Conservation (phyloP, 805 yeast species). For the Kluyveromyces nonfermentans region DNA sequence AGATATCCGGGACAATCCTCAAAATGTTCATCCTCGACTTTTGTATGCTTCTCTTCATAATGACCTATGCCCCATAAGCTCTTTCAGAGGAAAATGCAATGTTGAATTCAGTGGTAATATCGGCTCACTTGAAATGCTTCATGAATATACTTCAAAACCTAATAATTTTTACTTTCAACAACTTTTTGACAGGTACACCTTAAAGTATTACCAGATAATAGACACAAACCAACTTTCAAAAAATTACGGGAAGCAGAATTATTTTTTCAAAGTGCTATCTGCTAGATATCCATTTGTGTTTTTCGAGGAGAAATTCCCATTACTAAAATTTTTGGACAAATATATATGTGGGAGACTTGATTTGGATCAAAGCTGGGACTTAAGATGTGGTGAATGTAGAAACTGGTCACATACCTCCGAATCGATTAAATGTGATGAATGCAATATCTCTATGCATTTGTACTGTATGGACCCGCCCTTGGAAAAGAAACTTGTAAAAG, state of each 20-base stretch:
- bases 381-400: slow-evolving; percentile 57
- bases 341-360: slow-evolving; percentile 13
- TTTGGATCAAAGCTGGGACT: slow-evolving; percentile 4
- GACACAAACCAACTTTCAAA: slow-evolving; percentile 50
- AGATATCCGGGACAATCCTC: slow-evolving; percentile 56
- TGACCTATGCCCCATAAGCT: slow-evolving; percentile 67
- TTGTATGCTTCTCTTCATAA: slow-evolving; percentile 80
- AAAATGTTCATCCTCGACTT: slow-evolving; percentile 52
- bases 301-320: slow-evolving; percentile 43
- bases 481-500: slow-evolving; percentile 68
- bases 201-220: slow-evolving; percentile 69
- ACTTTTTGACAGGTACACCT: slow-evolving; percentile 78
- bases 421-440: slow-evolving; percentile 72
- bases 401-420: slow-evolving; percentile 76
- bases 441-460: slow-evolving; percentile 65
- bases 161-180: slow-evolving; percentile 77
- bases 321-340: slow-evolving; percentile 17
- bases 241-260: slow-evolving; percentile 38
- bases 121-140: background rate
- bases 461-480: slow-evolving; percentile 81
- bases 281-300: slow-evolving; percentile 67
- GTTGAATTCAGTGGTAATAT: slow-evolving; percentile 66
- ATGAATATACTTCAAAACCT: slow-evolving; percentile 44
- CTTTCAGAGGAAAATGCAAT: slow-evolving; percentile 65
- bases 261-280: slow-evolving; percentile 51